Base-by-base conservation (phyloP, 1,139 yeast genomes). In the Scheffersomyces lignicola region DNA sequence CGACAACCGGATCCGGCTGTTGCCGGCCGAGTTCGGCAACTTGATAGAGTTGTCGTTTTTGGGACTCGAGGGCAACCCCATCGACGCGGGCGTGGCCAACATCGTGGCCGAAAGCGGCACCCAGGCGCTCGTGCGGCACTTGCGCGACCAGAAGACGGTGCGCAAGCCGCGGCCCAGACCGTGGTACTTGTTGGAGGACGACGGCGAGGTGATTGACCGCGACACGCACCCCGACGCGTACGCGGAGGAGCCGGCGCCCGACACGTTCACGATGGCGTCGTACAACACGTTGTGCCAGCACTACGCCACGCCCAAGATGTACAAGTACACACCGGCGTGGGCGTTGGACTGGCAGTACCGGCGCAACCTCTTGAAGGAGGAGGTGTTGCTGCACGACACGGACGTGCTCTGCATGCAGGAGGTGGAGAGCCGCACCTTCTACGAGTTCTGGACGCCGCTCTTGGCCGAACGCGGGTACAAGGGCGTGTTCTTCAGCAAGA, bases 251-350 rank as follows among this genome's bases (percentile, higher is more conserved):
- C 40, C 42, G 16, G 47, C 47, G 9, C 58, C 65, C 11, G 69
- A 63, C 40, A 29, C 72, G 11, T 89, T 92, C 57, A 85, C 96
- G 0, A 68, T 90, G 36, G 72, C 88, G 73, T 81, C 90, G 32
- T 92, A 89, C 68, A 92, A 92, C 59, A 87, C 95, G 3, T 71
- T 92, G 54, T 92, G 98, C 61, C 97, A 92, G 56, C 95, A 85
- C 58, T 90, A 90, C 65, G 97, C 97, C 3, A 89, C 97, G 7
- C 76, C 94, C 14, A 85, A 81, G 58, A 75, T 90, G 84, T 94
- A 87, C 58, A 90, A 86, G 51, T 92, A 87, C 56, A 89, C 97
- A 2, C 97, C 97, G 20, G 80, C 95, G 2, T 92, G 98, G 98
- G 98, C 97, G 5, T 73, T 92, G 44, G 78, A 81, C 36, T 90